These are phyloP conservation scores for Apiotrichum akiyoshidainum DNA, from an alignment of 1,284 basidiomycete species.

Conservation along the genomic window DNA sequence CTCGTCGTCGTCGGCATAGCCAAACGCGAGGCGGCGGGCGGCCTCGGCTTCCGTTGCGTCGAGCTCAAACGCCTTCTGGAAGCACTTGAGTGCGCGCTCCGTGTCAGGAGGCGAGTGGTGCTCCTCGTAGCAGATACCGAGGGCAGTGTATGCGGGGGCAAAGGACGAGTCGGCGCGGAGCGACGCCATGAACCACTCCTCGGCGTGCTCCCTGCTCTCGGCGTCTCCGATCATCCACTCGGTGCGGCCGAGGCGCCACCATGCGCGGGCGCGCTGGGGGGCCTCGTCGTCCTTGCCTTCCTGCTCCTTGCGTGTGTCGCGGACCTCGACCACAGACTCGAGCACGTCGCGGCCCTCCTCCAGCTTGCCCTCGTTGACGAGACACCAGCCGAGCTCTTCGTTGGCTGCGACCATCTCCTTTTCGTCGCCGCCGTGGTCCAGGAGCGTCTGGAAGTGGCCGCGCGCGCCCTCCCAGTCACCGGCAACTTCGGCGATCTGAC, in stretches of 20 bases:
- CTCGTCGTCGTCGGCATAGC: constrained; percentile 87
- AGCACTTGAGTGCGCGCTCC: constrained; percentile 86
- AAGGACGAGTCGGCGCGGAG: constrained; percentile 73
- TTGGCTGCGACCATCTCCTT: constrained; percentile 62
- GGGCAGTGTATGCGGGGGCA: constrained; percentile 87
- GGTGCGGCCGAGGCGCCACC: constrained; percentile 78
- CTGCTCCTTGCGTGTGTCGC: constrained; percentile 59
- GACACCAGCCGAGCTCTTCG: constrained; percentile 86
- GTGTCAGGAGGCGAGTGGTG: constrained; percentile 69
- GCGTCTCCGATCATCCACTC: constrained; percentile 65
- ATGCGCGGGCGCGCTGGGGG: constrained; percentile 63
- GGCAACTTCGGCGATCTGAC: constrained; percentile 66
- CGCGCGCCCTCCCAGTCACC: constrained; percentile 70
- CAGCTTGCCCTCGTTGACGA: constrained; percentile 59
- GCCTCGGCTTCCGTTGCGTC: constrained; percentile 85
- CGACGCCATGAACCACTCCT: constrained; percentile 75
- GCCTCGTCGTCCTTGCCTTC: constrained; percentile 53
- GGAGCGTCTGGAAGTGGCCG: constrained; percentile 58
- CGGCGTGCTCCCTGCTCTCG: constrained; percentile 60
- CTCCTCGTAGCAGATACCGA: constrained; percentile 86
- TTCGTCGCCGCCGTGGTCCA: constrained; percentile 44
- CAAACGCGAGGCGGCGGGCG: constrained; percentile 75
- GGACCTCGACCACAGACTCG: constrained; percentile 58
- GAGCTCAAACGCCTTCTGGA: constrained; percentile 97
- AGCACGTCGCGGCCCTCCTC: constrained; percentile 61